Percentiles rank a stretch among this genome's conserved stretches.
These are phyloP conservation scores for Artemisia annua DNA, from an alignment of 129 eudicot species.

Conservation along the genomic window DNA sequence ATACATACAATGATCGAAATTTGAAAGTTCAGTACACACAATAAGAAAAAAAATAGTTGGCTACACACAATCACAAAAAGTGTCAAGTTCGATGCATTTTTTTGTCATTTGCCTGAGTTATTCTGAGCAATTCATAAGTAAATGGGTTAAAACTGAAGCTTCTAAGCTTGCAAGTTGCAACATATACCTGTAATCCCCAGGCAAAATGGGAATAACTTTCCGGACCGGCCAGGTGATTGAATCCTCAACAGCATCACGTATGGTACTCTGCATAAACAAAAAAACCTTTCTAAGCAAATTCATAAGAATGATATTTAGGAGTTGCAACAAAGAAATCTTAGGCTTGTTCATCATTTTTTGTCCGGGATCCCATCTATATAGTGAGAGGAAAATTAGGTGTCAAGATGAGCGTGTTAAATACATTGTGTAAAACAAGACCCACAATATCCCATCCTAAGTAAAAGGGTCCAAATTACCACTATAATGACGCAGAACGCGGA, in stretches of 20 bases:
- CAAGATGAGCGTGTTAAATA: too few species aligned
- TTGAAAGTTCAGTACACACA: too few species aligned
- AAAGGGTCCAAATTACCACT: too few species aligned
- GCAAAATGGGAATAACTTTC: slow-evolving; percentile 83
- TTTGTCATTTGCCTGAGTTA: too few species aligned
- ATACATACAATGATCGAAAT: too few species aligned
- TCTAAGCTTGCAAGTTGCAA: background rate
- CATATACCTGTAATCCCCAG: slow-evolving; percentile 87
- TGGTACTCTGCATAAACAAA: slow-evolving; percentile 54
- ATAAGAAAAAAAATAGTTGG: too few species aligned
- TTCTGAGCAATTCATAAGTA: background rate
- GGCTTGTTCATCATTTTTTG: background rate
- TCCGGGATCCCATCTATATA: background rate
- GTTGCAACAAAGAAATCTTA: slow-evolving; percentile 5
- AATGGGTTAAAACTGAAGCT: slow-evolving; percentile 1
- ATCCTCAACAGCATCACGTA: slow-evolving; percentile 94
- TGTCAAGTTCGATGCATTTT: too few species aligned
- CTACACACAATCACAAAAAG: too few species aligned
- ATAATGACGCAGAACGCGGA: too few species aligned
- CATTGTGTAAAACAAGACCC: too few species aligned
- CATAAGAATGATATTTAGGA: background rate
- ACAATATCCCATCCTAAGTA: too few species aligned
- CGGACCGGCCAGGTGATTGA: slow-evolving; percentile 98
- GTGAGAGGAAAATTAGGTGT: background rate
- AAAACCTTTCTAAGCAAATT: background rate